Conservation (phyloP, 768 basidiomycete genomes). For the Tricholoma bakamatsutake region DNA sequence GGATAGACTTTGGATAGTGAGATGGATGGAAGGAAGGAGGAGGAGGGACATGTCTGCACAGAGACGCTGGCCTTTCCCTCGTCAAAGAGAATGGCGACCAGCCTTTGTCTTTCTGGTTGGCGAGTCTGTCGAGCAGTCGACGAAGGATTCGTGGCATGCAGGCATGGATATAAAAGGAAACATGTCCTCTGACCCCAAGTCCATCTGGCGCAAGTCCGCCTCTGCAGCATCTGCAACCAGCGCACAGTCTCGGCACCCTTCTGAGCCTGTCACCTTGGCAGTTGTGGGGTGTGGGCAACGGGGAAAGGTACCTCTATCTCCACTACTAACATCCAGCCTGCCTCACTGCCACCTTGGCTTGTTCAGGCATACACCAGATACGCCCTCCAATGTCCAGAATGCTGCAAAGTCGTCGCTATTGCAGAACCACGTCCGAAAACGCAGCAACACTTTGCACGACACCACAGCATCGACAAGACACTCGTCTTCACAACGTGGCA, state of each 20-base stretch:
- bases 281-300: slow-evolving; percentile 83
- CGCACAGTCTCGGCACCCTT: not conserved
- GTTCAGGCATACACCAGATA: slow-evolving; percentile 59
- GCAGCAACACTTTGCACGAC: slow-evolving; percentile 47
- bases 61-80: slow-evolving; percentile 22
- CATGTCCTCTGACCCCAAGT: slow-evolving; percentile 22
- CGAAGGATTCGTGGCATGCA: slow-evolving; percentile 68
- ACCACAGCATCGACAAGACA: slow-evolving; percentile 57
- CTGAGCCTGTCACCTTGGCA: slow-evolving; percentile 57
- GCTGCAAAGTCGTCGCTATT: slow-evolving; percentile 76
- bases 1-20: slow-evolving; percentile 48
- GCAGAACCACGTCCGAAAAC: slow-evolving; percentile 77
- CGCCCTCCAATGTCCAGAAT: slow-evolving; percentile 50
- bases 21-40: slow-evolving; percentile 41
- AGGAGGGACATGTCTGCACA: slow-evolving; percentile 28
- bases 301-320: slow-evolving; percentile 47
- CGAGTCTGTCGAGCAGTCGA: slow-evolving; percentile 46
- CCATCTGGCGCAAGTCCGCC: slow-evolving; percentile 28
- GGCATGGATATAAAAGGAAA: not conserved
- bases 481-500: slow-evolving; percentile 70
- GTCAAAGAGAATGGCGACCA: slow-evolving; percentile 21
- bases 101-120: slow-evolving; percentile 16
- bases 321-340: not conserved
- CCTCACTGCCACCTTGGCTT: not conserved
- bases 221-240: slow-evolving; percentile 6